phyloP scores from a whole-genome alignment of 2,329 filamentous ascomycete genomes.

The Colletotrichum sp. region DNA sequence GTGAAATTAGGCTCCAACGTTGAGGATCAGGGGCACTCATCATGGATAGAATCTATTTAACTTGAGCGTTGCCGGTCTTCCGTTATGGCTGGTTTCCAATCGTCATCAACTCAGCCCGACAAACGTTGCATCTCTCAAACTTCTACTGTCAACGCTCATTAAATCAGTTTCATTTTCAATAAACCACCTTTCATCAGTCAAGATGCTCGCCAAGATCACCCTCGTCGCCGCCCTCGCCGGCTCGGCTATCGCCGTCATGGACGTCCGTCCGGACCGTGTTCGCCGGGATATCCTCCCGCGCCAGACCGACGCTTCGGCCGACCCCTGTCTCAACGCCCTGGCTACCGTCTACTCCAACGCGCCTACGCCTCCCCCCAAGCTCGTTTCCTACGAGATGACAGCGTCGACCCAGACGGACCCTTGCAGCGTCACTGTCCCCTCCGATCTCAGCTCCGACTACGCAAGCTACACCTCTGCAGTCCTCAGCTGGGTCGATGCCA shows the following conservation, averaged over 20 bases:
- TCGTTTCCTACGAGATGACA: slow-evolving; percentile 23
- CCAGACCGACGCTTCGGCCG: slow-evolving; percentile 24
- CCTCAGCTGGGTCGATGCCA: slow-evolving; percentile 25
- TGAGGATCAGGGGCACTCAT: neutral
- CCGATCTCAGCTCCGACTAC: slow-evolving; percentile 22
- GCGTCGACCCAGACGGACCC: slow-evolving; percentile 24
- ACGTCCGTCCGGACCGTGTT: slow-evolving; percentile 17
- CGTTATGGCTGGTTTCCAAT: neutral
- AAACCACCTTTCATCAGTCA: neutral
- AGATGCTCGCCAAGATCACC: slow-evolving; percentile 28
- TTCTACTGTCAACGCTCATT: neutral
- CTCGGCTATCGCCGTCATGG: slow-evolving; percentile 23
- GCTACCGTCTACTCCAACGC: slow-evolving; percentile 21
- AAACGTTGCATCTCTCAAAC: neutral
- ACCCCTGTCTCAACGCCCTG: slow-evolving; percentile 24
- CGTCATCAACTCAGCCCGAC: neutral
- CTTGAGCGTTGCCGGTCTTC: neutral
- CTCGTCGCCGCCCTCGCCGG: slow-evolving; percentile 27
- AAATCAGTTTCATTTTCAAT: neutral
- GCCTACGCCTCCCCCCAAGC: slow-evolving; percentile 27
- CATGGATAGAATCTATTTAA: neutral
- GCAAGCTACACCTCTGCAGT: slow-evolving; percentile 25
- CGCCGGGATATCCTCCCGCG: slow-evolving; percentile 25
- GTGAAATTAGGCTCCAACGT: neutral
- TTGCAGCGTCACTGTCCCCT: slow-evolving; percentile 28